Conservation (phyloP, 2,329 filamentous ascomycete genomes). For the Neopestalotiopsis rosae region DNA sequence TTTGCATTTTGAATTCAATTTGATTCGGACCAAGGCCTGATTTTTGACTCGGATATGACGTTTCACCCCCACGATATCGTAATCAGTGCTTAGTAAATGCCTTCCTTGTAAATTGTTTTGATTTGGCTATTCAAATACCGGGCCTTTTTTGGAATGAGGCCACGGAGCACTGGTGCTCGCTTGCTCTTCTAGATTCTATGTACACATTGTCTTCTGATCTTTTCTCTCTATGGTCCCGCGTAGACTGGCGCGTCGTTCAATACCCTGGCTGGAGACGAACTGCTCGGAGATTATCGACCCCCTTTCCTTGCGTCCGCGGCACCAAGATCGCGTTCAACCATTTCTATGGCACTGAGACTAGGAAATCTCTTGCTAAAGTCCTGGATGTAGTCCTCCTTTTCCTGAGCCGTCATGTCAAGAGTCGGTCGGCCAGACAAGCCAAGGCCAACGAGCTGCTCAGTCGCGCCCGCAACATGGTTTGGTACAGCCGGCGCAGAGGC, state of each 20-base stretch:
- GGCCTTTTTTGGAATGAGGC: neutral
- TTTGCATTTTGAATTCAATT: neutral
- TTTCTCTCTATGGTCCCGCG: neutral
- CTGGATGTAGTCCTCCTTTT: conserved; percentile 69
- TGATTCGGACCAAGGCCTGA: neutral
- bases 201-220: conserved; percentile 2
- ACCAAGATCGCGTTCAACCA: conserved; percentile 75
- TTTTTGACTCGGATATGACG: neutral
- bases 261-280: neutral
- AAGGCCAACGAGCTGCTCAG: conserved; percentile 48
- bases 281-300: conserved; percentile 16
- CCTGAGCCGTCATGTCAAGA: conserved; percentile 60
- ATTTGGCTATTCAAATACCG: neutral
- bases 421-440: conserved; percentile 54
- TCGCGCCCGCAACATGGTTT: conserved; percentile 30
- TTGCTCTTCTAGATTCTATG: conserved; percentile 15
- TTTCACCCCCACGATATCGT: too few species aligned
- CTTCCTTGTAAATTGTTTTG: neutral
- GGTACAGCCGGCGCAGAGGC: conserved; percentile 24
- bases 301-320: conserved; percentile 38
- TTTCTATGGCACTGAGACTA: conserved; percentile 82
- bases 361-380: conserved; percentile 88
- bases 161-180: neutral
- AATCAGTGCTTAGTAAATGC: neutral
- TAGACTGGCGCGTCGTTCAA: neutral